Percentiles rank a stretch among this genome's conserved stretches.
These are phyloP conservation scores for Groenewaldozyma auringiensis DNA, from an alignment of 1,139 yeast genomes.

Conservation along the genomic window DNA sequence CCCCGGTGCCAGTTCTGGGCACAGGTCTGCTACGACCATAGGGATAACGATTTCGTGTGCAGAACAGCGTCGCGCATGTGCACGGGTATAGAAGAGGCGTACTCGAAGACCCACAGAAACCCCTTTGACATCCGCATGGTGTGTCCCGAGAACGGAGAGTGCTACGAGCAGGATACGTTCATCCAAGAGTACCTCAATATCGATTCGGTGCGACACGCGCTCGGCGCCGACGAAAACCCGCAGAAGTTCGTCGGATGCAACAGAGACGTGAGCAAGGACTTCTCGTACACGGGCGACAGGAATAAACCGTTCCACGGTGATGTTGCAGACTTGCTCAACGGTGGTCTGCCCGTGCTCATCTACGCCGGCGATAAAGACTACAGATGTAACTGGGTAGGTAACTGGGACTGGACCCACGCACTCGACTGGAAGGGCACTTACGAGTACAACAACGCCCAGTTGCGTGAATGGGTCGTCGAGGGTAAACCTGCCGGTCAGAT, in stretches of 20 bases:
- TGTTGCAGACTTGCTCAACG: slow-evolving; percentile 61
- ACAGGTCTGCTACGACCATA: slow-evolving; percentile 68
- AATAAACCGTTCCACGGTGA: slow-evolving; percentile 57
- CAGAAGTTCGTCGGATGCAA: slow-evolving; percentile 78
- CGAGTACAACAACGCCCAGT: slow-evolving; percentile 1
- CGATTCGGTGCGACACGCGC: slow-evolving; percentile 61
- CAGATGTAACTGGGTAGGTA: slow-evolving; percentile 72
- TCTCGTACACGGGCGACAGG: slow-evolving; percentile 68
- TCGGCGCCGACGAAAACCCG: slow-evolving; percentile 94
- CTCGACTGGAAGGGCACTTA: slow-evolving; percentile 4
- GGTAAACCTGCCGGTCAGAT: slow-evolving; percentile 49
- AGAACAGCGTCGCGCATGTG: slow-evolving; percentile 94
- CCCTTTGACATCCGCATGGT: slow-evolving; percentile 86
- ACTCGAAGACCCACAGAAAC: slow-evolving; percentile 82
- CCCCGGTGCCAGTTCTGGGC: slow-evolving; percentile 80
- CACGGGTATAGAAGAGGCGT: slow-evolving; percentile 82
- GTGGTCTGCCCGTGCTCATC: slow-evolving; percentile 60
- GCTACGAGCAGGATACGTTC: slow-evolving; percentile 66
- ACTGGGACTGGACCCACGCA: slow-evolving; percentile 4
- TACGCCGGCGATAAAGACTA: slow-evolving; percentile 87
- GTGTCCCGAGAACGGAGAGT: slow-evolving; percentile 63
- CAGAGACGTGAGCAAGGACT: slow-evolving; percentile 39
- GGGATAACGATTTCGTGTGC: slow-evolving; percentile 81
- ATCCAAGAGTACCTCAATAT: slow-evolving; percentile 63
- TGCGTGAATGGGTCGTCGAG: slow-evolving; percentile 21